Evolutionary conservation across 768 basidiomycete genomes (phyloP).

Genomic region (Xanthoconium stramineum): DNA sequence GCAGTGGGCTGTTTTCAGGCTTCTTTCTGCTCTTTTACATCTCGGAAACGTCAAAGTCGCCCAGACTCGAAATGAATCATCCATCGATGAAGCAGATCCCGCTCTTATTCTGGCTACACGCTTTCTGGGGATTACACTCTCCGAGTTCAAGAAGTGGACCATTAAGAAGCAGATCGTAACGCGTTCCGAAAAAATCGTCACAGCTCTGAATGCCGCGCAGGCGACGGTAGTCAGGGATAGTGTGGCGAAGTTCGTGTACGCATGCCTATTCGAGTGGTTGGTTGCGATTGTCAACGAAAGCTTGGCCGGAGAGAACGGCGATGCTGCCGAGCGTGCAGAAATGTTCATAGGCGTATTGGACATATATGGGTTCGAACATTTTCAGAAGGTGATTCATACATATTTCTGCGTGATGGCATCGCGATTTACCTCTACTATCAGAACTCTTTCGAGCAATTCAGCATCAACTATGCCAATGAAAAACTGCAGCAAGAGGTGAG

Average conservation of each 20-base stretch:
- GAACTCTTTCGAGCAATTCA: conserved; percentile 97
- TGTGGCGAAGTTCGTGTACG: conserved; percentile 98
- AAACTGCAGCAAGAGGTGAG: conserved; percentile 94
- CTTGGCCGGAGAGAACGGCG: conserved; percentile 91
- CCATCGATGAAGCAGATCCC: conserved; percentile 79
- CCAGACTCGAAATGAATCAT: conserved; percentile 75
- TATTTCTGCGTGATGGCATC: background rate
- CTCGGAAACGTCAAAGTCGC: conserved; percentile 97
- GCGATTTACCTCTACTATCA: conserved; percentile 26
- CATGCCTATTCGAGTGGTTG: conserved; percentile 98
- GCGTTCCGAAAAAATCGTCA: conserved; percentile 93
- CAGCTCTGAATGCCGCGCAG: conserved; percentile 78
- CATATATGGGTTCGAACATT: conserved; percentile 97
- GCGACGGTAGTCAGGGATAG: conserved; percentile 94
- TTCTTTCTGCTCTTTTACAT: conserved; percentile 90
- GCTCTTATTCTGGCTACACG: conserved; percentile 79
- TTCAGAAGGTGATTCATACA: conserved; percentile 70
- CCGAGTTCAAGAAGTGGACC: conserved; percentile 99
- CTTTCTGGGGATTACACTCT: conserved; percentile 83
- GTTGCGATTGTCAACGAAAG: conserved; percentile 97
- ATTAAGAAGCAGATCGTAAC: conserved; percentile 97
- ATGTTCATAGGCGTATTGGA: conserved; percentile 99
- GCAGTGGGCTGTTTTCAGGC: conserved; percentile 96
- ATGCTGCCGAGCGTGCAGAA: conserved; percentile 84
- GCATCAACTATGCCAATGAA: conserved; percentile 99